Base-by-base conservation (phyloP, 345 rosid species). In the Euphorbia pulcherrima region DNA sequence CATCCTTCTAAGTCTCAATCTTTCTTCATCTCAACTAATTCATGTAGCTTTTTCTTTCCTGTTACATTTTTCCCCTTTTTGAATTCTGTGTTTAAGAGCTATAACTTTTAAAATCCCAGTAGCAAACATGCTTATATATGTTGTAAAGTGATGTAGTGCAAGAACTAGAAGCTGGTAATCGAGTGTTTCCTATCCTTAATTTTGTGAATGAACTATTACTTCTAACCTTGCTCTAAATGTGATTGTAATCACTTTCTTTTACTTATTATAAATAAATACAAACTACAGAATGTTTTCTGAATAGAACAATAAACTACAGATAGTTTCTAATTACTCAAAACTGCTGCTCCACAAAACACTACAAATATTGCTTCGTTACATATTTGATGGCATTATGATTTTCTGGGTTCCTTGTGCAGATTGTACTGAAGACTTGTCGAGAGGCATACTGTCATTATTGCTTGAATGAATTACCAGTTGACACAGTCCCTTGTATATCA, bases 401-500 rank as follows among this genome's bases (percentile, higher is more conserved):
- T 58, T 67, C 16, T 33, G 12, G 53, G 68, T 52, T 48, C 54
- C 67, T 13, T 13, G n/a, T 72, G 70, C 62, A 90, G 96, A 79
- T 83, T 52, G 78, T 92, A 74, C 80, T 77, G 72, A 92, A 92
- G 82, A 68, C 77, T 52, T 83, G 80, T 79, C 80, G 92, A 64
- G 87, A 85, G 77, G 81, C 87, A 18, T 88, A 90, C 71, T 92
- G 95, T 72, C 98, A 90, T 72, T 86, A 83, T 82, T 90, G 98
- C 86, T 76, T 92, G 69, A 85, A 83, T 79, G 87, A 88, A 77
- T 77, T 92, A 46, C 92, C 92, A 13, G 78, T 69, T 48, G 96
- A 92, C 74, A 55, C 69, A n/a, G 79, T 92, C 71, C 95, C 92
- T 39, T 90, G 96, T 72, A 51, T 77, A 41, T 83, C 85, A 48